Evolutionary conservation across 768 basidiomycete species (phyloP), one percentile per base, ranked within the genome.

Genomic region (Tulasnella sp.): DNA sequence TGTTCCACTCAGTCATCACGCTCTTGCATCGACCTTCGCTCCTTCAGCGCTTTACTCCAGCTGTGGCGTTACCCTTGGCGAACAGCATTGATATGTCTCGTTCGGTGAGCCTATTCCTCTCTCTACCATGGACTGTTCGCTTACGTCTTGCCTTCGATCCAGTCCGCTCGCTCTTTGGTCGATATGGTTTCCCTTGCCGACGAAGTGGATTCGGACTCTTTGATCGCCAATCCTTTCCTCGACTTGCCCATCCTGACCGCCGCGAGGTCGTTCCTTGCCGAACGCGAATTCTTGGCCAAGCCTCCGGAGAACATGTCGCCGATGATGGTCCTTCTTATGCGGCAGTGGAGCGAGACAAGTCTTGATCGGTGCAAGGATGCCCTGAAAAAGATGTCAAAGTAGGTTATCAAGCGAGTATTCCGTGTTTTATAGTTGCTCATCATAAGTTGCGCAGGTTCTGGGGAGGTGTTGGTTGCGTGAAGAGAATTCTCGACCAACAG

Each of bases 1-100:
- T 75, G 75, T 75, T 75, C 75, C 75, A 75, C 42, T 75, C 75
- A 12, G 75, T 75, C 19, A 65, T 75, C 39, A 74, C 70, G 17
- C 74, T 75, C 12, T 64, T 75, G 29, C 73, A 75, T 66, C 73
- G 75, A 11, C 75, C 75, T 26, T 67, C 69, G 32, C 70, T 75
- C 12, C 73, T 75, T 29, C 74, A 74, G 64, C 40, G 70, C 40
- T 75, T 75, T 41, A 74, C 75, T n/a, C 75, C 75, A 12, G 72
- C 71, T 36, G 73, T 75, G 16, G 59, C 73, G 19, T 62, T 74
- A 11, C 70, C 75, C 32, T 67, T 74, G 3, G 69, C 69, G 29
- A 74, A 68, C 42, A 75, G 72, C 62, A 26, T 75, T n/a, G 75
- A 75, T 32, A 47, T 75, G 29, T 69, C 72, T 4, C 68, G 75